These are phyloP conservation scores for Lachnellula willkommii DNA, from an alignment of 2,329 filamentous ascomycete species.

Conservation along the genomic window DNA sequence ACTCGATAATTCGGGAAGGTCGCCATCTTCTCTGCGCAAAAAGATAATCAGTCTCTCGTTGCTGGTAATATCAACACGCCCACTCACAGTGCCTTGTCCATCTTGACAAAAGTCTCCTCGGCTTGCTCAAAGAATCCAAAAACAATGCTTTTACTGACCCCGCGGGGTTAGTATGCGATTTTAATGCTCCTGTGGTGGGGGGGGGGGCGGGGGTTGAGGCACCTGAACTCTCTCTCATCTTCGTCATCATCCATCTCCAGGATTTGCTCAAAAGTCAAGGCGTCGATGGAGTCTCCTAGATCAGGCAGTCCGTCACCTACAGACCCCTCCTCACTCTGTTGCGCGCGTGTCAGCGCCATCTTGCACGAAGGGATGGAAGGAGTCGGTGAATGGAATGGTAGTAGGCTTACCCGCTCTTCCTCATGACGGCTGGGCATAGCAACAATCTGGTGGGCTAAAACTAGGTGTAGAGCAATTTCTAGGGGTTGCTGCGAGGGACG, in stretches of 20 bases:
- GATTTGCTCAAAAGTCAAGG: conserved; percentile 82
- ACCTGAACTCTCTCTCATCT: conserved; percentile 69
- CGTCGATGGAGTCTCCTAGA: conserved; percentile 73
- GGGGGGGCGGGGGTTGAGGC: no score
- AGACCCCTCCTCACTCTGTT: conserved; percentile 32
- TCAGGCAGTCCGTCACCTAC: conserved; percentile 36
- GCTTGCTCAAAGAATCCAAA: conserved; percentile 92
- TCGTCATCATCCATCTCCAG: conserved; percentile 97
- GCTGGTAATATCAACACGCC: not conserved
- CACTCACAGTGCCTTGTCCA: conserved; percentile 78
- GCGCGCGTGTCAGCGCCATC: conserved; percentile 8
- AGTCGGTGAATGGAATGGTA: not conserved
- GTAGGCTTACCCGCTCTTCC: conserved; percentile 14
- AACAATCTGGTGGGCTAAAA: conserved; percentile 7
- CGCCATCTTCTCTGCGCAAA: conserved; percentile 51
- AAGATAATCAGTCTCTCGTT: not conserved
- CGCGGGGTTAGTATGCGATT: no score
- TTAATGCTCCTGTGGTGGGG: no score
- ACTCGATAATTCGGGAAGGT: conserved; percentile 70
- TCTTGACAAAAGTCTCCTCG: conserved; percentile 75
- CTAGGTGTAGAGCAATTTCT: not conserved
- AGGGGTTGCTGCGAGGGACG: not conserved
- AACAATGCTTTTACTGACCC: conserved; percentile 69
- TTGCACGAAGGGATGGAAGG: not conserved
- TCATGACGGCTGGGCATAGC: conserved; percentile 15